Conservation (phyloP, 225 moss, liverwort and hornwort genomes). For the Lunularia cruciata region DNA sequence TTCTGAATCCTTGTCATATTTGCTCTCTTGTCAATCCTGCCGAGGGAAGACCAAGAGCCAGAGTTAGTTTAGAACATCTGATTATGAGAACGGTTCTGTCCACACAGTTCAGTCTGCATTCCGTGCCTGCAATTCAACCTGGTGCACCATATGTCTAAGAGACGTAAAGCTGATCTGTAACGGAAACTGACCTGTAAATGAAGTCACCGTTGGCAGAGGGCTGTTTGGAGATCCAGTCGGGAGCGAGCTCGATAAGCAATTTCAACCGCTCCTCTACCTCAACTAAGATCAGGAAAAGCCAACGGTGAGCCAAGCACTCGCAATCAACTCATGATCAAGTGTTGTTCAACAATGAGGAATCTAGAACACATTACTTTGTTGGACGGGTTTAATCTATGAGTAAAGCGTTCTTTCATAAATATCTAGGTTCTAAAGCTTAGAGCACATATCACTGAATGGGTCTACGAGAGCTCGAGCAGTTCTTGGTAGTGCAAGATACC, state of each 20-base stretch:
- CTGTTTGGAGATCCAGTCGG: conserved; percentile 79
- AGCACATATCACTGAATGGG: too few species aligned
- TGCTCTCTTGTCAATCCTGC: conserved; percentile 77
- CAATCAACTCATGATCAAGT: too few species aligned
- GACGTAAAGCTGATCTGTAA: neutral
- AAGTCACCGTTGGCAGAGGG: conserved; percentile 66
- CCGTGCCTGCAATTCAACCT: too few species aligned
- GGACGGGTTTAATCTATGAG: too few species aligned
- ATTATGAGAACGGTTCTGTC: neutral
- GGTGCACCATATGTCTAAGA: too few species aligned
- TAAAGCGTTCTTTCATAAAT: too few species aligned
- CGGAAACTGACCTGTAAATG: conserved; percentile 68
- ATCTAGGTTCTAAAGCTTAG: too few species aligned
- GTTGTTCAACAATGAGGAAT: too few species aligned
- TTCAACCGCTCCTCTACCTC: conserved; percentile 83
- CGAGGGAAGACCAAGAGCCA: neutral
- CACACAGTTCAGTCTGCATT: neutral
- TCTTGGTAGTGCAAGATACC: conserved; percentile 22
- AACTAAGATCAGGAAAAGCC: neutral
- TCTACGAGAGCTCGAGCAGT: too few species aligned
- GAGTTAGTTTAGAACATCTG: neutral
- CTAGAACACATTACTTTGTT: too few species aligned
- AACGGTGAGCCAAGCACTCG: neutral
- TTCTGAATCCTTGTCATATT: conserved; percentile 62
- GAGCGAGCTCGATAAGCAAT: conserved; percentile 71